These are phyloP conservation scores for Aspergillus affinis DNA, from an alignment of 495 filamentous ascomycete genomes.

Conservation along the genomic window DNA sequence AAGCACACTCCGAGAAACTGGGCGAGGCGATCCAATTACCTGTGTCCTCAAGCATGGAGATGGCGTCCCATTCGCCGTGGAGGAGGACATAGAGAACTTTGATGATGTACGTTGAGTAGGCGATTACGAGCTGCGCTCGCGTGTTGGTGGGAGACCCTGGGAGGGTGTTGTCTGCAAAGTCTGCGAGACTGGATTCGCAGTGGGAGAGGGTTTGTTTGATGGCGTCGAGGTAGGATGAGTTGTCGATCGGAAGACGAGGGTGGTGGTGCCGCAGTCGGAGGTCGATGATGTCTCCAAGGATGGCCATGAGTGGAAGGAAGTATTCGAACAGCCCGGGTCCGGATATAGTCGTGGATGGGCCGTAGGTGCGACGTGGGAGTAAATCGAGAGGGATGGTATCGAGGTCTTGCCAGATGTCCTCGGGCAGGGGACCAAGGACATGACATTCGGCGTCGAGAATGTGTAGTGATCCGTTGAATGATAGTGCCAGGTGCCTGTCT, in stretches of 20 bases:
- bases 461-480: slow-evolving; percentile 47
- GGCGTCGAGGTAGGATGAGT: background rate
- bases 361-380: slow-evolving; percentile 25
- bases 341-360: slow-evolving; percentile 27
- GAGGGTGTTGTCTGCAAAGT: background rate
- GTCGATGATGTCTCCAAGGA: slow-evolving; percentile 80
- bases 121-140: slow-evolving; percentile 15
- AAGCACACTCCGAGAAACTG: slow-evolving; percentile 51
- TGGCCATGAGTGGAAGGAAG: slow-evolving; percentile 80
- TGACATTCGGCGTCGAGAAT: slow-evolving; percentile 49
- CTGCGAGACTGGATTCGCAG: background rate
- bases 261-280: slow-evolving; percentile 74
- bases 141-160: background rate
- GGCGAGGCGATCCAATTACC: slow-evolving; percentile 58
- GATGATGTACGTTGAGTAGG: slow-evolving; percentile 48
- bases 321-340: slow-evolving; percentile 64
- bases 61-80: slow-evolving; percentile 59
- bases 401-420: slow-evolving; percentile 34
- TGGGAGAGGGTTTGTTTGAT: background rate
- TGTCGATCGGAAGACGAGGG: slow-evolving; percentile 59
- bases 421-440: slow-evolving; percentile 34
- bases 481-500: slow-evolving; percentile 51
- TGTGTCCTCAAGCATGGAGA: slow-evolving; percentile 48
- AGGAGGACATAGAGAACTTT: slow-evolving; percentile 59
- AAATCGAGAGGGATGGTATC: slow-evolving; percentile 23